Evolutionary conservation across 2,329 filamentous ascomycete genomes (phyloP).

Genomic region (Magnaporthiopsis rhizophila): DNA sequence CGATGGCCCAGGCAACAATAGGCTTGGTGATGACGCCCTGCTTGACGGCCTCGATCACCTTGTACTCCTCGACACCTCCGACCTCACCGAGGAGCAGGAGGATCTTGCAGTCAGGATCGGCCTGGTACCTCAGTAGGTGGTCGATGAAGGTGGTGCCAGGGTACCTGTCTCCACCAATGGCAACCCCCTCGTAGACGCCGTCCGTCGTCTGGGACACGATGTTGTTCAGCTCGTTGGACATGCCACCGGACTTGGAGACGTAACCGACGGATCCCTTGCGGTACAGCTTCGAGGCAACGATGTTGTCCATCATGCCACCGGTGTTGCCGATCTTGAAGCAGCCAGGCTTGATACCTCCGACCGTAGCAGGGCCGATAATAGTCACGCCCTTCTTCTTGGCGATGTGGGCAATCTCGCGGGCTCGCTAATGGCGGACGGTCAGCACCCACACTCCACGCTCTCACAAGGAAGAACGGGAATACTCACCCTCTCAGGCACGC

Average conservation of each 20-base stretch:
- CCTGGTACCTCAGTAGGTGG: conserved; percentile 92
- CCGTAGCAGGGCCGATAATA: conserved; percentile 96
- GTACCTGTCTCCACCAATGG: conserved; percentile 98
- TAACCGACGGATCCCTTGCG: conserved; percentile 98
- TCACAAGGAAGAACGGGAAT: neutral
- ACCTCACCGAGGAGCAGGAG: conserved; percentile 94
- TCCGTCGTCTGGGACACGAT: conserved; percentile 95
- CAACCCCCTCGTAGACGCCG: conserved; percentile 97
- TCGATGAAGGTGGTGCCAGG: conserved; percentile 99
- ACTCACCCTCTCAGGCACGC: conserved; percentile 93
- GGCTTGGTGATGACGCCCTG: conserved; percentile 93
- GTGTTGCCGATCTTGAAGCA: conserved; percentile 99
- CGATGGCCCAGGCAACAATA: conserved; percentile 98
- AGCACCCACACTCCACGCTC: neutral
- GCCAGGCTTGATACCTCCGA: conserved; percentile 98
- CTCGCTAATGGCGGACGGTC: conserved; percentile 52
- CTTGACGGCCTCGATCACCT: conserved; percentile 97
- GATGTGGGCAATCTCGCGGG: conserved; percentile 93
- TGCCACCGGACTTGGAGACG: conserved; percentile 99
- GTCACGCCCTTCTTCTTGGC: conserved; percentile 98
- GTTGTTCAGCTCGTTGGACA: conserved; percentile 99
- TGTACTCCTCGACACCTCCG: conserved; percentile 99
- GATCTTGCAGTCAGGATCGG: conserved; percentile 96
- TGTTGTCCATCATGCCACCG: conserved; percentile 99
- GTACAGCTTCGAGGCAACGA: conserved; percentile 99